A percentile compares a stretch with the other conserved stretches of the same genome.
Conservation (phyloP, 768 basidiomycete species). For the Auricularia cornea region DNA sequence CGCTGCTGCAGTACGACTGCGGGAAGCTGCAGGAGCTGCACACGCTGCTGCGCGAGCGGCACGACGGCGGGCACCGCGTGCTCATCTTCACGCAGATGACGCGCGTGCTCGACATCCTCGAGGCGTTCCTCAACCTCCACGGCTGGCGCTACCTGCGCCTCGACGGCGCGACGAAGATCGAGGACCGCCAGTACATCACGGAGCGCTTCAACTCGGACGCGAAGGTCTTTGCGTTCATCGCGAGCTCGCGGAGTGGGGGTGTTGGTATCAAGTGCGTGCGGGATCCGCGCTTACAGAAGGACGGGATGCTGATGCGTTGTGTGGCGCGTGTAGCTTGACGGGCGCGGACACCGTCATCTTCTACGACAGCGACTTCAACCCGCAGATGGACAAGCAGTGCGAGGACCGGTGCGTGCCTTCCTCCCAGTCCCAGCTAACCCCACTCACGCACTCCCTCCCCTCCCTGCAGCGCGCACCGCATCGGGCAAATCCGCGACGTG, state of each 20-base stretch:
- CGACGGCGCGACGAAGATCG: conserved; percentile 92
- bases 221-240: conserved; percentile 82
- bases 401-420: conserved; percentile 64
- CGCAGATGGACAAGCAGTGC: conserved; percentile 96
- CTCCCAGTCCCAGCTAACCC: background rate
- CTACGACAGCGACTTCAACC: conserved; percentile 95
- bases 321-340: conserved; percentile 45
- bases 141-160: conserved; percentile 91
- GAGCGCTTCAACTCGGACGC: conserved; percentile 79
- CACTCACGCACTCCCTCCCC: conserved; percentile 1
- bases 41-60: conserved; percentile 71
- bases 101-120: conserved; percentile 84
- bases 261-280: conserved; percentile 88
- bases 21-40: conserved; percentile 87
- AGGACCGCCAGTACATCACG: conserved; percentile 85
- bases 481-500: conserved; percentile 93
- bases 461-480: conserved; percentile 77
- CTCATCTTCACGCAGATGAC: conserved; percentile 99
- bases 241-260: conserved; percentile 69
- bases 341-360: conserved; percentile 95
- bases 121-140: conserved; percentile 86
- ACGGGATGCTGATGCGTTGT: conserved; percentile 9
- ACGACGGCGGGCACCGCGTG: conserved; percentile 79
- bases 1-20: conserved; percentile 88
- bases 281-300: background rate